Evolutionary conservation across 805 yeast species (phyloP).

Genomic region (Yarrowia sp.): DNA sequence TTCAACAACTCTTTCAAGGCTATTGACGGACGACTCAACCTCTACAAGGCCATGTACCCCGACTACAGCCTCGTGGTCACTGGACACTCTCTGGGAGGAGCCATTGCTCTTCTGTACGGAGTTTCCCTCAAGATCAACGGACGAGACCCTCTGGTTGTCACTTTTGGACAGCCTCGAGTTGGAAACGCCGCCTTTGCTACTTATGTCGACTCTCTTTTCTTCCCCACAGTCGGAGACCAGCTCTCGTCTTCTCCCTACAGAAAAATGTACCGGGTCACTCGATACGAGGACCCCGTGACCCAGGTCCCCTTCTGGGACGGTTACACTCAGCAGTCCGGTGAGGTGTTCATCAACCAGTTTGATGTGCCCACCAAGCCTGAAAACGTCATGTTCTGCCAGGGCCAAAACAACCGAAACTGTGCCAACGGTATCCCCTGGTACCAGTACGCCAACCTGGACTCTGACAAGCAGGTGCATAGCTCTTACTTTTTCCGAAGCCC

Average conservation of each 20-base stretch:
- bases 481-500: slow-evolving; percentile 19
- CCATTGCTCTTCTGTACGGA: slow-evolving; percentile 18
- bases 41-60: neutral
- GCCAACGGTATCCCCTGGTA: slow-evolving; percentile 20
- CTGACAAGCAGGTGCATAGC: neutral
- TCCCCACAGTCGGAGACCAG: neutral
- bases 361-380: neutral
- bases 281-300: slow-evolving; percentile 17
- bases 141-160: slow-evolving; percentile 18
- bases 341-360: slow-evolving; percentile 6
- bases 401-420: slow-evolving; percentile 17
- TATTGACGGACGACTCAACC: neutral
- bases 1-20: slow-evolving; percentile 4
- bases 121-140: slow-evolving; percentile 6
- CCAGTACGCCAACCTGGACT: slow-evolving; percentile 11
- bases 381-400: slow-evolving; percentile 15
- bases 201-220: slow-evolving; percentile 16
- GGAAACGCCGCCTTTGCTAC: slow-evolving; percentile 15
- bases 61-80: slow-evolving; percentile 12
- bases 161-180: slow-evolving; percentile 24
- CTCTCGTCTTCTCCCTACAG: neutral
- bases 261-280: slow-evolving; percentile 22
- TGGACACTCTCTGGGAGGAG: slow-evolving; percentile 26
- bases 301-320: slow-evolving; percentile 27
- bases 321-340: slow-evolving; percentile 16